A percentile compares a stretch with the other conserved stretches of the same genome.
phyloP scores from a whole-genome alignment of 257 asterid species.

The Echites panduratus region DNA sequence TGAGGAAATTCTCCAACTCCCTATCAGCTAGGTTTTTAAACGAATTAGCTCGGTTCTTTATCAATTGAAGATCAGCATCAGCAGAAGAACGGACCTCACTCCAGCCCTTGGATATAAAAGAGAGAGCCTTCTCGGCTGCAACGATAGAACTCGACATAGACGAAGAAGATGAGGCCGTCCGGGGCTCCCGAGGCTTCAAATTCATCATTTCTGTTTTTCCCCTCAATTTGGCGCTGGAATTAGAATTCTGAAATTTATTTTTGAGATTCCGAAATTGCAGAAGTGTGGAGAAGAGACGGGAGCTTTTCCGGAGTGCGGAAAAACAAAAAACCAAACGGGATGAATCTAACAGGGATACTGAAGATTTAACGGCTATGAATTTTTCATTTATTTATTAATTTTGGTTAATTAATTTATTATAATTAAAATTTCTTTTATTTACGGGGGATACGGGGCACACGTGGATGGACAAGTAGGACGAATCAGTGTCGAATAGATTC shows the following conservation, averaged over 20 bases:
- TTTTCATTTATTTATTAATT: not conserved
- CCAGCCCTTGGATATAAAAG: slow-evolving; percentile 96
- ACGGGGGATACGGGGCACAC: slow-evolving; percentile 15
- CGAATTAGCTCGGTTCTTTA: slow-evolving; percentile 78
- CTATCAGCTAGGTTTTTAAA: slow-evolving; percentile 70
- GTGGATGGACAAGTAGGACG: slow-evolving; percentile 34
- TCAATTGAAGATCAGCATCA: slow-evolving; percentile 81
- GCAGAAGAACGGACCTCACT: slow-evolving; percentile 96
- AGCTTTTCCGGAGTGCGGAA: not conserved
- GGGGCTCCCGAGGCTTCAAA: slow-evolving; percentile 60
- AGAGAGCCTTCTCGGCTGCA: slow-evolving; percentile 86
- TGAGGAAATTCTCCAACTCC: slow-evolving; percentile 81
- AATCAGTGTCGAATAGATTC: slow-evolving; percentile 21
- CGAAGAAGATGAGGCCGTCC: slow-evolving; percentile 37
- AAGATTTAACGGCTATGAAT: slow-evolving; percentile 17
- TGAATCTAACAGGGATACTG: not conserved
- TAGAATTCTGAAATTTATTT: not conserved
- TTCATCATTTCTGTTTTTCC: slow-evolving; percentile 22
- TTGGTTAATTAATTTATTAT: not conserved
- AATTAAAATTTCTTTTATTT: not conserved
- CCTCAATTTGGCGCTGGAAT: not conserved
- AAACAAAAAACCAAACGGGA: not conserved
- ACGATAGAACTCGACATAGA: slow-evolving; percentile 39
- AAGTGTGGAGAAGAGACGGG: not conserved
- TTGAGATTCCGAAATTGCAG: not conserved